phyloP scores from a whole-genome alignment of 257 asterid species.

The Solanum dulcamara region DNA sequence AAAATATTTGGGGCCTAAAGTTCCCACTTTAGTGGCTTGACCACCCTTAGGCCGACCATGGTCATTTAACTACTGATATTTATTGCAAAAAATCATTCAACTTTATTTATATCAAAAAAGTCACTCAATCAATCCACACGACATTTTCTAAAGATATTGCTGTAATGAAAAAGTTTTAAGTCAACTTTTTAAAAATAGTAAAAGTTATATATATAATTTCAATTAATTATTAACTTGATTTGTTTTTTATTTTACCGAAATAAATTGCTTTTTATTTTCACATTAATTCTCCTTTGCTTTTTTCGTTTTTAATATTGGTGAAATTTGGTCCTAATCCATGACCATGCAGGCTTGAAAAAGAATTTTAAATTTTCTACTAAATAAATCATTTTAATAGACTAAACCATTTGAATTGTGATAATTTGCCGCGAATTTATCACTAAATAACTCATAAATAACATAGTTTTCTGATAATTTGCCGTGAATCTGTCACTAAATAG shows the following conservation, averaged over 20 bases:
- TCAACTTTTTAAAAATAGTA: too few species aligned
- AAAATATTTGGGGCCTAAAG: not conserved
- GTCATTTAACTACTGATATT: not conserved
- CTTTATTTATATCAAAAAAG: not conserved
- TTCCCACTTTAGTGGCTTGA: not conserved
- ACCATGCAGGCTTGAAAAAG: not conserved
- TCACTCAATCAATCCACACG: not conserved
- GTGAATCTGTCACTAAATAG: rapidly evolving
- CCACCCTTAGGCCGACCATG: too few species aligned
- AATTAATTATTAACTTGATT: not conserved
- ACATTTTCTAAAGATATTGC: not conserved
- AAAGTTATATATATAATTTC: not conserved
- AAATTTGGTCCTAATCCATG: not conserved
- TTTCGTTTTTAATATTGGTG: not conserved
- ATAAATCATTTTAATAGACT: not conserved
- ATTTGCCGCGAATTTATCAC: too few species aligned
- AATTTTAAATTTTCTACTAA: not conserved
- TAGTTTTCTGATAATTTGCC: not conserved
- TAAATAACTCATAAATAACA: not conserved
- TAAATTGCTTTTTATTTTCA: not conserved
- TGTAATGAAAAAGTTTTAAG: too few species aligned
- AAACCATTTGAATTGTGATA: not conserved
- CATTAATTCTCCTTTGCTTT: not conserved
- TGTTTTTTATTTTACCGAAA: not conserved
- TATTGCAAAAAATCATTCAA: not conserved